Evolutionary conservation across 2,329 filamentous ascomycete species (phyloP), one percentile per base, ranked within the genome.

Genomic region (Bipolaris victoriae): DNA sequence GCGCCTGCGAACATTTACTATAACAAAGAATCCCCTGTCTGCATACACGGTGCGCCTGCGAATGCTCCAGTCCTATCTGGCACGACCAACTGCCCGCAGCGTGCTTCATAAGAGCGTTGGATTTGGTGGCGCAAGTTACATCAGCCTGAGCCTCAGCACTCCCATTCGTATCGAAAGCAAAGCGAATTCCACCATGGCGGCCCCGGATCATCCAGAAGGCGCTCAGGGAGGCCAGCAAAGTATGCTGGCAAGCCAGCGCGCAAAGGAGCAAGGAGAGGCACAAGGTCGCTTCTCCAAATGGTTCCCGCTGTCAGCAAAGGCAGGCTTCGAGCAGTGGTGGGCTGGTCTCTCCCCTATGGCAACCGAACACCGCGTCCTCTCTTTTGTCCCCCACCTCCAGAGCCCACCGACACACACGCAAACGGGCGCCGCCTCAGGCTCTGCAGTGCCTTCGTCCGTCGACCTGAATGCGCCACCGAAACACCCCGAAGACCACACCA

Each of bases 221-320:
- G 36, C 62, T 24, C 56, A 57, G 39, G 67, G 62, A 31, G 71
- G 69, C 29, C 82, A 82, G 64, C 79, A 82, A 66, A 77, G 79
- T 24, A 76, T 80, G 60, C 72, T 82, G 47, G 81, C 82, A 33
- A 81, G 81, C 26, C 79, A 82, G 67, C 75, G 80, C 59, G 75
- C 74, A 35, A 78, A 76, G 55, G 73, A 78, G 57, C 70, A 73
- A 51, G 71, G 68, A 5, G 70, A 75, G 51, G 66, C 52, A 11
- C 71, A 73, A 61, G 67, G 77, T 11, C 37, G 72, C 11, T 64
- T 73, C 26, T 62, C 66, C 4, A 66, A 78, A 33, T 88, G 85
- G 76, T 98, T 99, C 65, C 93, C 95, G 2, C 79, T 98, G 20
- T 89, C 92, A 48, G 97, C 97, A 79, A 95, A 93, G 71, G 92